A percentile compares a stretch with the other conserved stretches of the same genome.
Evolutionary conservation across 2,329 filamentous ascomycete genomes (phyloP).

Genomic region (Arthrobotrys conoides): DNA sequence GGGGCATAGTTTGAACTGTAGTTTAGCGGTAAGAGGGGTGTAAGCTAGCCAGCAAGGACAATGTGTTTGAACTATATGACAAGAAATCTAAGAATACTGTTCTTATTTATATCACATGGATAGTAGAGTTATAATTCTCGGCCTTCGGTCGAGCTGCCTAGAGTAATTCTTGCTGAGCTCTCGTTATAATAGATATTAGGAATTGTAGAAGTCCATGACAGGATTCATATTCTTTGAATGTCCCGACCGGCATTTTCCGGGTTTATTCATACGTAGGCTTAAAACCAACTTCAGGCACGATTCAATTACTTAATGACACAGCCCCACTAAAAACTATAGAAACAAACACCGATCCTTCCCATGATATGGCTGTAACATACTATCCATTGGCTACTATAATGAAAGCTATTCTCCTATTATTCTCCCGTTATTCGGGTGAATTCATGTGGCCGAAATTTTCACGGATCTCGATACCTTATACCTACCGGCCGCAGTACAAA

Average conservation of each 20-base stretch:
- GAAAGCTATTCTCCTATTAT: slow-evolving; percentile 13
- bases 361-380: slow-evolving; percentile 9
- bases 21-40: neutral
- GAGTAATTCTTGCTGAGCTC: neutral
- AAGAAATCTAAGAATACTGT: slow-evolving; percentile 5
- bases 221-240: slow-evolving; percentile 7
- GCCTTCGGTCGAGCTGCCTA: neutral
- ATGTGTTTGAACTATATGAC: neutral
- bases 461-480: slow-evolving; percentile 9
- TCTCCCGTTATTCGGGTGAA: neutral
- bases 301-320: slow-evolving; percentile 7
- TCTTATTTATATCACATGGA: slow-evolving; percentile 5
- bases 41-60: neutral
- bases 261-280: slow-evolving; percentile 9
- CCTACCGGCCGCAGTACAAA: slow-evolving; percentile 7
- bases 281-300: slow-evolving; percentile 15
- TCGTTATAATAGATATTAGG: slow-evolving; percentile 4
- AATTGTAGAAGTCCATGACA: slow-evolving; percentile 3
- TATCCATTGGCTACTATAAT: slow-evolving; percentile 16
- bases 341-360: slow-evolving; percentile 7
- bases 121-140: slow-evolving; percentile 10
- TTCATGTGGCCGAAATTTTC: neutral
- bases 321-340: neutral
- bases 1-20: neutral
- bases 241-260: slow-evolving; percentile 3